Evolutionary conservation across 305 asterid genomes (phyloP).

Genomic region (Ajuga reptans): DNA sequence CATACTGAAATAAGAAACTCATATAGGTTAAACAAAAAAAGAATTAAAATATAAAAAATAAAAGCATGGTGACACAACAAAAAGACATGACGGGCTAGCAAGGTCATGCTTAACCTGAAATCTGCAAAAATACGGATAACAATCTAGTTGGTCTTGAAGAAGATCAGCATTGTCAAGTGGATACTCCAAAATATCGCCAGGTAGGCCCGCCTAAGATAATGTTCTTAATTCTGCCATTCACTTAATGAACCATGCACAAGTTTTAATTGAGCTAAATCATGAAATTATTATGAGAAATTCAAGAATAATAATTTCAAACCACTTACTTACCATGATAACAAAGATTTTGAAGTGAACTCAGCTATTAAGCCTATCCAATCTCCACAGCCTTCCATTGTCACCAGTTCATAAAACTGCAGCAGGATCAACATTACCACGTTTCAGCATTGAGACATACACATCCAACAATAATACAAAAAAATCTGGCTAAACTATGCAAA

Average conservation of each 20-base stretch:
- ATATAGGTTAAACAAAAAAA: constrained; percentile 8
- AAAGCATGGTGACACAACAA: neutral
- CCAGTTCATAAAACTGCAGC: constrained; percentile 85
- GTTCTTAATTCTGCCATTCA: constrained; percentile 12
- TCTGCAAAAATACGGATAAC: constrained; percentile 87
- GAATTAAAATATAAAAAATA: neutral
- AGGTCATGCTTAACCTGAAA: constrained; percentile 56
- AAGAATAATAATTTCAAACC: constrained; percentile 11
- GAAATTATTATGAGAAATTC: constrained; percentile 15
- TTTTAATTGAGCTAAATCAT: constrained; percentile 9
- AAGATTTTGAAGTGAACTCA: constrained; percentile 81
- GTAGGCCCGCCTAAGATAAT: constrained; percentile 51
- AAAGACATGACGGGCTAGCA: constrained; percentile 6
- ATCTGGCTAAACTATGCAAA: no score
- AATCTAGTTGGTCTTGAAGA: constrained; percentile 97
- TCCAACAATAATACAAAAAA: no score
- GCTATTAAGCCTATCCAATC: constrained; percentile 99
- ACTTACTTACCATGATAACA: constrained; percentile 94
- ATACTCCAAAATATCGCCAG: constrained; percentile 83
- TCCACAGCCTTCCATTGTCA: constrained; percentile 87
- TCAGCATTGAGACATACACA: no score
- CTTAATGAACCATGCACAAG: constrained; percentile 1
- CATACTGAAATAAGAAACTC: constrained; percentile 64
- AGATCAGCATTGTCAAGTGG: constrained; percentile 95
- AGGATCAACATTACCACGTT: no score